Evolutionary conservation across 768 basidiomycete species (phyloP).

Genomic region (Agaricus sinodeliciosus): DNA sequence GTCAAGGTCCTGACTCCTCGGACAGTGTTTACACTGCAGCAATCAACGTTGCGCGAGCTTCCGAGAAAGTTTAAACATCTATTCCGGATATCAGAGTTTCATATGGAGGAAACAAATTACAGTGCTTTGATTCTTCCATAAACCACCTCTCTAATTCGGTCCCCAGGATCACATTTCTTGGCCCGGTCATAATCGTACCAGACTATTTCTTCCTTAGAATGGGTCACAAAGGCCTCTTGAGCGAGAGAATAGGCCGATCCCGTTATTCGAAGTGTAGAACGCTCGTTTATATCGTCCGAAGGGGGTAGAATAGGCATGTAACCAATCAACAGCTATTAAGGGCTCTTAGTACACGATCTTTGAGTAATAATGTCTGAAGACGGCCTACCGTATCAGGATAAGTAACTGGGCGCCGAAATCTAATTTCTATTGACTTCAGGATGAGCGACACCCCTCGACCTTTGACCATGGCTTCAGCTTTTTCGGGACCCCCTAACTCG

Average conservation of each 20-base stretch:
- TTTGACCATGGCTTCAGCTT: constrained; percentile 49
- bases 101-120: neutral
- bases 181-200: constrained; percentile 76
- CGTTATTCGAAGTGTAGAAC: constrained; percentile 40
- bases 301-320: constrained; percentile 40
- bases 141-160: constrained; percentile 33
- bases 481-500: constrained; percentile 51
- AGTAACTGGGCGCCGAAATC: constrained; percentile 64
- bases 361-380: constrained; percentile 7
- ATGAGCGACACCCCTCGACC: constrained; percentile 68
- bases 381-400: constrained; percentile 65
- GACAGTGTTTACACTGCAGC: too few species aligned
- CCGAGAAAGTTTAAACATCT: neutral
- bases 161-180: constrained; percentile 57
- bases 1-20: too few species aligned
- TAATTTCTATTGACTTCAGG: constrained; percentile 61
- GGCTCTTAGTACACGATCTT: constrained; percentile 23
- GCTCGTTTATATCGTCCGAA: constrained; percentile 21
- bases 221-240: constrained; percentile 58
- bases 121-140: constrained; percentile 13
- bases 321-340: constrained; percentile 54
- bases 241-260: constrained; percentile 58
- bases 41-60: neutral
- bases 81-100: neutral
- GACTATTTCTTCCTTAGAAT: constrained; percentile 57